Evolutionary conservation across 1,284 basidiomycete species (phyloP), one percentile per base, ranked within the genome.

Genomic region (Coniferiporia sulphurascens): DNA sequence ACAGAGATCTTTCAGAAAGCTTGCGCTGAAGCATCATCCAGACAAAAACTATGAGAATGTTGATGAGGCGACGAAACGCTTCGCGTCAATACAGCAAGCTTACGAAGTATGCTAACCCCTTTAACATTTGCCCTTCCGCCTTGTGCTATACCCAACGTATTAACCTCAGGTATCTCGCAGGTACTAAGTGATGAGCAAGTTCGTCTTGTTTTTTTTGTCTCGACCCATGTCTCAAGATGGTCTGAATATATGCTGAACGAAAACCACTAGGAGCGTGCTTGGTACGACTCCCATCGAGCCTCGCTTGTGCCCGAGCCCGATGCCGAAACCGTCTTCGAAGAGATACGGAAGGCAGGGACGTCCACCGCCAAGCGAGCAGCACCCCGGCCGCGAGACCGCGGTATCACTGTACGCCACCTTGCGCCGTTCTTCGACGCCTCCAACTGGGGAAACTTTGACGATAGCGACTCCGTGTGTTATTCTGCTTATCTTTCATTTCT

Each of bases 261-360:
- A 69, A 76, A 27, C 27, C 27, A 79, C 76, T 82, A 95, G 91
- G 95, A 99, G 80, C 81, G 96, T 63, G 95, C 96, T 46, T 99
- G 95, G 92, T 99, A 99, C 72, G 96, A 99, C 72, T 87, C 87
- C n/a, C 95, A 98, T 71, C 84, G 91, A 49, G 88, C 93, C 36
- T 89, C 90, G n/a, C 78, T 94, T 7, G 79, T 81, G 10, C 90
- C 92, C 1, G 89, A 92, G 66, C 87, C 90, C 45, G 93, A 95
- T 70, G 89, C 84, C 19, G 81, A 88, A 58, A 86, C 84, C 9
- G 84, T 95, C 4, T 93, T 93, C 66, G 87, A 95, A 63, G 91
- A 95, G 66, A 89, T 97, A 63, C 82, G 85, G 56, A 76, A 52
- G 94, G 93, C 34, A 74, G 72, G 38, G 65, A 66, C 8, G 70